Evolutionary conservation across 2,329 filamentous ascomycete species (phyloP).

Genomic region (Orbilia ellipsospora): DNA sequence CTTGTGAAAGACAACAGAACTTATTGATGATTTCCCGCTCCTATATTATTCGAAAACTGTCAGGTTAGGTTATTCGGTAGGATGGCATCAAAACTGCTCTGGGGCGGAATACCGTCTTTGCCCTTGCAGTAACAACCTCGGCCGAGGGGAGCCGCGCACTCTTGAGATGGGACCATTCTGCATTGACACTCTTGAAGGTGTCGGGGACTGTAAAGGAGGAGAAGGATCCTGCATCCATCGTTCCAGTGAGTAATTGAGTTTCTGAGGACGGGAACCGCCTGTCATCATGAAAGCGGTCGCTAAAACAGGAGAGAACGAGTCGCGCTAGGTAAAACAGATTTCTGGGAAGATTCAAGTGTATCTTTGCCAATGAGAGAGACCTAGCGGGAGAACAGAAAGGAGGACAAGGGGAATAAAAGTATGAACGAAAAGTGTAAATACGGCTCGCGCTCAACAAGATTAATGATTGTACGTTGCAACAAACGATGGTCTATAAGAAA

Average conservation of each 20-base stretch:
- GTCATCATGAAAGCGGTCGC: slow-evolving; percentile 35
- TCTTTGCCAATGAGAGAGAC: background rate
- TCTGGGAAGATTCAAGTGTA: slow-evolving; percentile 3
- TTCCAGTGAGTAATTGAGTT: slow-evolving; percentile 56
- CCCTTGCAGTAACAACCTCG: slow-evolving; percentile 91
- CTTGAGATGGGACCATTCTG: slow-evolving; percentile 52
- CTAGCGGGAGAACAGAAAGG: slow-evolving; percentile 7
- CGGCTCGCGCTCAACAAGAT: background rate
- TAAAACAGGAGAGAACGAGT: slow-evolving; percentile 20
- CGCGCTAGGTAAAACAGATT: slow-evolving; percentile 17
- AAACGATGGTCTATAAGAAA: background rate
- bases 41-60: slow-evolving; percentile 65
- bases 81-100: background rate
- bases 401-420: background rate
- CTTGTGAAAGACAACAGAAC: slow-evolving; percentile 99
- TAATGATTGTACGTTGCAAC: slow-evolving; percentile 19
- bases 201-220: slow-evolving; percentile 54
- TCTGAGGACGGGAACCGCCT: slow-evolving; percentile 52
- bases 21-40: slow-evolving; percentile 98
- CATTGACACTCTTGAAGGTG: slow-evolving; percentile 53
- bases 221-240: slow-evolving; percentile 56
- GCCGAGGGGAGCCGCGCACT: slow-evolving; percentile 68
- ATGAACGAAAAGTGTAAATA: background rate
- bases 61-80: background rate
- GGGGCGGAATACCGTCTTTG: slow-evolving; percentile 76